phyloP scores from a whole-genome alignment of 202 grass and related monocot species.

The Cymbopogon flexuosus region DNA sequence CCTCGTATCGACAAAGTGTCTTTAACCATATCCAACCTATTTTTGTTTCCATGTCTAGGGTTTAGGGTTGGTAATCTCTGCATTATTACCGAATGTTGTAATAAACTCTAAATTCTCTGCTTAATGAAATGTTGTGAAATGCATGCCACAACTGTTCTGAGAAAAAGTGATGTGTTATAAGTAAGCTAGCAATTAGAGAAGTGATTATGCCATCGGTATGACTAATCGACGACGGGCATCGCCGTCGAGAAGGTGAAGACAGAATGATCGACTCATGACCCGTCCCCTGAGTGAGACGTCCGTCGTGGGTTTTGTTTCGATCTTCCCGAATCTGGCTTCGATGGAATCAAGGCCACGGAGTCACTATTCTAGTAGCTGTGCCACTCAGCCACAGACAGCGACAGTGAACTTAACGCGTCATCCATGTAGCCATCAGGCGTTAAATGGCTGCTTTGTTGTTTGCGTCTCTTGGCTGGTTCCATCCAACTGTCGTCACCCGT shows the following conservation, averaged over 20 bases:
- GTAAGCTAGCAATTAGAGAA: neutral
- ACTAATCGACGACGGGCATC: neutral
- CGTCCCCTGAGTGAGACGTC: neutral
- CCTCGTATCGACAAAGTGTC: too few relatives aligned
- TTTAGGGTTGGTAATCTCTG: too few relatives aligned
- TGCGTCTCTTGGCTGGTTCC: neutral
- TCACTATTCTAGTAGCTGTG: neutral
- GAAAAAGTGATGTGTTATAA: neutral
- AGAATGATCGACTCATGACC: neutral
- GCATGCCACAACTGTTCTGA: too few relatives aligned
- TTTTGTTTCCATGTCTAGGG: too few relatives aligned
- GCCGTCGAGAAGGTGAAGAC: neutral
- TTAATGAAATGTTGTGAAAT: too few relatives aligned
- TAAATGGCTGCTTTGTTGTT: constrained; percentile 30
- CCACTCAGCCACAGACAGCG: neutral
- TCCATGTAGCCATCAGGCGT: neutral
- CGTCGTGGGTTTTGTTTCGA: neutral
- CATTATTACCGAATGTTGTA: too few relatives aligned
- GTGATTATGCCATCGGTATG: neutral
- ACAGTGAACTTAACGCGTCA: neutral
- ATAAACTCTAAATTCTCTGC: too few relatives aligned
- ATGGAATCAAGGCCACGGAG: neutral
- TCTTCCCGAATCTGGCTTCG: neutral
- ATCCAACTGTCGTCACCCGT: neutral
- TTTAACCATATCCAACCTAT: too few relatives aligned